These are phyloP conservation scores for Lecanicillium sp. DNA, from an alignment of 2,329 filamentous ascomycete species.

Conservation along the genomic window DNA sequence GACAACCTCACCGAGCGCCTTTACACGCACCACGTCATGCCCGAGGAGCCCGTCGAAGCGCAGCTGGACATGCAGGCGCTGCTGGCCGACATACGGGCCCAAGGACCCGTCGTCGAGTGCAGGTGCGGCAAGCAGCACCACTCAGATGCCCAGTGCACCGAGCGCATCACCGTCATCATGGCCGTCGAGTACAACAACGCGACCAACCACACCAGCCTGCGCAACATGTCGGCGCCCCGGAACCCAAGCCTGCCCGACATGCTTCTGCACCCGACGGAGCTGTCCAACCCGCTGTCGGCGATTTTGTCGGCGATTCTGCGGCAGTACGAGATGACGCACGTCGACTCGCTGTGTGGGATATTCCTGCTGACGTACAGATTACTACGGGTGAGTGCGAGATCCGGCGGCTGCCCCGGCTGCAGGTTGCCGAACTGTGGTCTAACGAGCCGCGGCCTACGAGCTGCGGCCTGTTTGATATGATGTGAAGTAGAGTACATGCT, in stretches of 20 bases:
- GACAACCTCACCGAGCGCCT: neutral
- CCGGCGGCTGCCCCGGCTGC: no score
- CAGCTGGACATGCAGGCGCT: slow-evolving; percentile 4
- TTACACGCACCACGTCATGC: neutral
- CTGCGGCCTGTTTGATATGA: no score
- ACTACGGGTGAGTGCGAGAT: slow-evolving; percentile 19
- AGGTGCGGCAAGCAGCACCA: slow-evolving; percentile 23
- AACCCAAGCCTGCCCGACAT: slow-evolving; percentile 21
- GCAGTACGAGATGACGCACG: slow-evolving; percentile 20
- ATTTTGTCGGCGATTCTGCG: slow-evolving; percentile 20
- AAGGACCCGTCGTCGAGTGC: slow-evolving; percentile 18
- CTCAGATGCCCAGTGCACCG: slow-evolving; percentile 20
- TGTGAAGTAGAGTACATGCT: no score
- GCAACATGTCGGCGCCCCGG: slow-evolving; percentile 18
- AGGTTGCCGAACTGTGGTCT: no score
- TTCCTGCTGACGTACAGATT: slow-evolving; percentile 22
- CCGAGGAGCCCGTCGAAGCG: neutral
- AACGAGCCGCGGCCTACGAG: no score
- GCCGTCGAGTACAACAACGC: slow-evolving; percentile 22
- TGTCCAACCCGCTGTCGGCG: slow-evolving; percentile 18
- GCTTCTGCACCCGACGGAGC: slow-evolving; percentile 20
- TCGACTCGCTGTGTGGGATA: slow-evolving; percentile 21
- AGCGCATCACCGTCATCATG: slow-evolving; percentile 21
- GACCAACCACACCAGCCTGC: slow-evolving; percentile 17
- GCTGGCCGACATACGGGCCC: neutral